Conservation (phyloP, 495 filamentous ascomycete species). For the Aspergillus heteromorphus region DNA sequence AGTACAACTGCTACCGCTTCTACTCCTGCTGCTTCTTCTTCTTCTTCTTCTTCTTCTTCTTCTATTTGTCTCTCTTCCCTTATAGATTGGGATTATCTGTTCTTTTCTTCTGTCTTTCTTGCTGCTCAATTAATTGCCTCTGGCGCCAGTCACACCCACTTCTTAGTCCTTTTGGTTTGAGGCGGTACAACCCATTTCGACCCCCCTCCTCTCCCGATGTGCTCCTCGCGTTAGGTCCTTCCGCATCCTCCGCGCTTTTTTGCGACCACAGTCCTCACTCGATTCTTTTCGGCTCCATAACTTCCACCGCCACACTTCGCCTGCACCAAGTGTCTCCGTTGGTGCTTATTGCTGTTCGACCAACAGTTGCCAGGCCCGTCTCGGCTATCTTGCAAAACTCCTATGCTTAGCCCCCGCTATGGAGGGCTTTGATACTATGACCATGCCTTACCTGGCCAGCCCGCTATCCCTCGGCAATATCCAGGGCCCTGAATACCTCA, state of each 20-base stretch:
- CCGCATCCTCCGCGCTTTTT: slow-evolving; percentile 2
- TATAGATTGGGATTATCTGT: not conserved
- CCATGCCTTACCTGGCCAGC: slow-evolving; percentile 57
- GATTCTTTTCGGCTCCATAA: not conserved
- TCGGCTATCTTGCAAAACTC: not conserved
- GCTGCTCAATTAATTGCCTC: not conserved
- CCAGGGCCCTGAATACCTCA: slow-evolving; percentile 49
- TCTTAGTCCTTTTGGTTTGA: not conserved
- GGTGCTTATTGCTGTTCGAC: not conserved
- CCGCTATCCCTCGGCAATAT: slow-evolving; percentile 49
- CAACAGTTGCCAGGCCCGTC: not conserved
- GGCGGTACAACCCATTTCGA: not conserved
- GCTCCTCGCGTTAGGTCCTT: not conserved
- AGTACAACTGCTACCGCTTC: not conserved
- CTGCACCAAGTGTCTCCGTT: not conserved
- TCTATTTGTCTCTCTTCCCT: slow-evolving; percentile 4
- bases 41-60: not conserved
- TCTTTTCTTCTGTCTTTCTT: not conserved
- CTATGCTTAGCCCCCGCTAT: slow-evolving; percentile 34
- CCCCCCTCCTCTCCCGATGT: not conserved
- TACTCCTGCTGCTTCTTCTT: too few relatives aligned
- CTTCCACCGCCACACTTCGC: not conserved
- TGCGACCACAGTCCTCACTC: slow-evolving; percentile 4
- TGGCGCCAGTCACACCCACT: not conserved
- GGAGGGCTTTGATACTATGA: slow-evolving; percentile 61